Percentiles rank a stretch among this genome's conserved stretches.
phyloP scores from a whole-genome alignment of 2,329 filamentous ascomycete genomes.

The Drechslera avenae region DNA sequence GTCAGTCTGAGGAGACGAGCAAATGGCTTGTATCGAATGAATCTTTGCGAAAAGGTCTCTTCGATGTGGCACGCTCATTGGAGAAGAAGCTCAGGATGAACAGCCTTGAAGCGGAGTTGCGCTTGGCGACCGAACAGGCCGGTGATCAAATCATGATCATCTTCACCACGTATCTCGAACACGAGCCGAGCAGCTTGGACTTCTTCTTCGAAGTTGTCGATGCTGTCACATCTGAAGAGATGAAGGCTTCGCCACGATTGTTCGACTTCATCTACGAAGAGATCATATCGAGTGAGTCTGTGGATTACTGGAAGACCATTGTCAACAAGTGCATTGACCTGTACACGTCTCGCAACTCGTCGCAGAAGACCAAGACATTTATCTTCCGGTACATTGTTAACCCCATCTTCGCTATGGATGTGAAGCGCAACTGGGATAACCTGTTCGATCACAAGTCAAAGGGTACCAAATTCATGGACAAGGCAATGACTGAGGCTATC shows the following conservation, averaged over 20 bases:
- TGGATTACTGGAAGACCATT: conserved; percentile 83
- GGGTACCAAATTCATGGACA: conserved; percentile 79
- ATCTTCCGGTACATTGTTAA: conserved; percentile 91
- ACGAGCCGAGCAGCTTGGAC: conserved; percentile 77
- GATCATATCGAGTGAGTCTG: conserved; percentile 81
- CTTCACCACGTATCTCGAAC: conserved; percentile 77
- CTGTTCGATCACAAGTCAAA: conserved; percentile 57
- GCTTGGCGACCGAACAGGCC: conserved; percentile 85
- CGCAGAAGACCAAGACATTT: conserved; percentile 92
- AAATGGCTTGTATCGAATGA: conserved; percentile 68
- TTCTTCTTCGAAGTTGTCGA: conserved; percentile 85
- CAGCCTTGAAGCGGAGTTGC: conserved; percentile 70
- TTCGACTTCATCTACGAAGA: conserved; percentile 82
- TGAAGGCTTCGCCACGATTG: conserved; percentile 76
- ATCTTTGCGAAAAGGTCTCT: conserved; percentile 62
- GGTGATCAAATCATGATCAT: conserved; percentile 86
- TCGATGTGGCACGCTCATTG: conserved; percentile 74
- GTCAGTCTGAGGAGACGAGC: conserved; percentile 66
- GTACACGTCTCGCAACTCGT: conserved; percentile 77
- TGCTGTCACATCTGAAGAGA: conserved; percentile 78
- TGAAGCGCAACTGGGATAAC: conserved; percentile 77
- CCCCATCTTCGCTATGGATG: conserved; percentile 94
- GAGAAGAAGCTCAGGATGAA: conserved; percentile 75
- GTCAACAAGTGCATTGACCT: conserved; percentile 86
- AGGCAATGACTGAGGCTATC: conserved; percentile 83